These are phyloP conservation scores for Fusarium hostae DNA, from an alignment of 2,329 filamentous ascomycete genomes.

Conservation along the genomic window DNA sequence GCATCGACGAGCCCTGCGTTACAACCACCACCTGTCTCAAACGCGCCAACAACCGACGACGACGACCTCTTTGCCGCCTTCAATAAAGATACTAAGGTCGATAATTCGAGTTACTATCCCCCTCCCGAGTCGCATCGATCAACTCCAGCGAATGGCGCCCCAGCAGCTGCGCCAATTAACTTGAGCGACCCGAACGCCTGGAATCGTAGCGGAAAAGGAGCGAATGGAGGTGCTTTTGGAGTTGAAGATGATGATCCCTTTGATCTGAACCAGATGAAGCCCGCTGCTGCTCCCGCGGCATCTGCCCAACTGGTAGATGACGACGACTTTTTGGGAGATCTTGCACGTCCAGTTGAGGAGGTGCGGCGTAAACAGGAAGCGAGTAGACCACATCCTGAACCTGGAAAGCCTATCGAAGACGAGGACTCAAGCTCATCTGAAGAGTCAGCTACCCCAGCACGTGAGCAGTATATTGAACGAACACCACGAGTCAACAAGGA, in stretches of 20 bases:
- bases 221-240: constrained; percentile 53
- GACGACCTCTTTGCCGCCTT: constrained; percentile 76
- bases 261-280: constrained; percentile 75
- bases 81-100: constrained; percentile 72
- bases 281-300: constrained; percentile 47
- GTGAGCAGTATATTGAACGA: constrained; percentile 38
- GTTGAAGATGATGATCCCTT: constrained; percentile 90
- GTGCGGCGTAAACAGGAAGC: constrained; percentile 61
- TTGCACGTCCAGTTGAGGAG: constrained; percentile 73
- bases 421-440: constrained; percentile 60
- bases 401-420: constrained; percentile 67
- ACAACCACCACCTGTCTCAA: constrained; percentile 34
- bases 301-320: constrained; percentile 57
- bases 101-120: constrained; percentile 72
- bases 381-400: constrained; percentile 57
- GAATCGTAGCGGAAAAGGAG: constrained; percentile 48
- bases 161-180: constrained; percentile 55
- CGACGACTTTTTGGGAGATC: constrained; percentile 73
- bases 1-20: constrained; percentile 52
- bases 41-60: constrained; percentile 55
- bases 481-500: constrained; percentile 47
- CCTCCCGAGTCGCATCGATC: constrained; percentile 57
- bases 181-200: constrained; percentile 66
- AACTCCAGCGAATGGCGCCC: constrained; percentile 54
- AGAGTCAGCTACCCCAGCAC: constrained; percentile 47